phyloP scores from a whole-genome alignment of 169 alveolate species.

The Toxoplasma gondii region DNA sequence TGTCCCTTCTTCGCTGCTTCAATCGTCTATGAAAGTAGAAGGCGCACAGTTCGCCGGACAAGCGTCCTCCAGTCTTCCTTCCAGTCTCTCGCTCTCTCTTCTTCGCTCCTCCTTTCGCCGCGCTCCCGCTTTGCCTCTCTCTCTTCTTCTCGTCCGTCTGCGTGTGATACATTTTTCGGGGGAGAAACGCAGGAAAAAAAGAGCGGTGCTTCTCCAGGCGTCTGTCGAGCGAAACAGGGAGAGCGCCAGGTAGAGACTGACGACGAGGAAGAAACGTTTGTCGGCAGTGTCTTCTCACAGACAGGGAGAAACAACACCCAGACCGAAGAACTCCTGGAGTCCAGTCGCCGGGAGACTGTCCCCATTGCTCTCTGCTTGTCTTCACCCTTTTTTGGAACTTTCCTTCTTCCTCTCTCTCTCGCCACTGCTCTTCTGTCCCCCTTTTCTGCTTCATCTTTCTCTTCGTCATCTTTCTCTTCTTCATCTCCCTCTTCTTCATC shows the following conservation, averaged over 20 bases:
- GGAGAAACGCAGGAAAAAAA: neutral
- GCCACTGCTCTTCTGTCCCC: neutral
- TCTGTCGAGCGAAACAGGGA: neutral
- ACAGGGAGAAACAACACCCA: neutral
- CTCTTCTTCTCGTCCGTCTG: neutral
- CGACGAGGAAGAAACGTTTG: neutral
- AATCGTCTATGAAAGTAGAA: neutral
- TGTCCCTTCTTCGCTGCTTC: neutral
- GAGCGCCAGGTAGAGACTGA: neutral
- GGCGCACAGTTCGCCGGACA: neutral
- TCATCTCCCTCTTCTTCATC: neutral
- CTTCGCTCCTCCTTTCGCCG: too few relatives aligned
- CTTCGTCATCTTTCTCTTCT: neutral
- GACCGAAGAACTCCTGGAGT: neutral
- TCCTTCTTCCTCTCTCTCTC: neutral
- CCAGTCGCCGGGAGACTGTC: neutral
- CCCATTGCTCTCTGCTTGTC: neutral
- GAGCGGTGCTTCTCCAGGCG: neutral
- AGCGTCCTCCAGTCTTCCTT: neutral
- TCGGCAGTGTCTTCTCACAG: neutral
- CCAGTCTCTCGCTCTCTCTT: too few relatives aligned
- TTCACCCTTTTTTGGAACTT: conserved; percentile 1
- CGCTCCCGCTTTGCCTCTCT: neutral
- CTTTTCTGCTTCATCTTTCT: neutral
- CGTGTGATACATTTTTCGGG: neutral